Base-by-base conservation (phyloP, 2,329 filamentous ascomycete genomes). In the Colletotrichum destructivum region DNA sequence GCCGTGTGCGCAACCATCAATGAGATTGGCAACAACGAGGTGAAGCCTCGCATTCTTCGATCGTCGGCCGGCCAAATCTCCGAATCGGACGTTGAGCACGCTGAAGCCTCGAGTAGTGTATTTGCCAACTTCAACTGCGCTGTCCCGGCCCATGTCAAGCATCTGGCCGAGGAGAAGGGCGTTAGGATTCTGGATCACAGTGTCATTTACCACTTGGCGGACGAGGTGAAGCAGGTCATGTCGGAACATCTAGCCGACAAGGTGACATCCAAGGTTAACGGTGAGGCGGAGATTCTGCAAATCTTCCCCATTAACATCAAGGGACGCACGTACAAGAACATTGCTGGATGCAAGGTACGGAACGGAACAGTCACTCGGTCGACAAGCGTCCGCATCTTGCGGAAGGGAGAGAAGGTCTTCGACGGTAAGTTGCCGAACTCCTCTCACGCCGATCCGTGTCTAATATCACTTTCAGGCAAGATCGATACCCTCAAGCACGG, bases 81-180 rank as follows among this genome's bases (percentile, higher is more conserved):
- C 44, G 94, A 98, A 82, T 97, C 91, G 74, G 96, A 99, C 80
- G 87, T 99, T 66, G 94, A 98, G 78, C 93, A 96, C 79, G 96
- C 96, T 0, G 90, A 93, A 0, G 90, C 90, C 21, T 93, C 96
- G 2, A 87, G 89, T 38, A 94, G 93, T 46, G 85, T 92, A 76
- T 90, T 98, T 74, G 87, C 98, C 81, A 94, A 93, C 76, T 99
- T 99, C 88, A 98, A 98, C 82, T 90, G 89, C 60, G 76, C 88
- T 0, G 84, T 95, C 9, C 90, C 93, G 1, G 87, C 88, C 9
- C 86, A 91, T 63, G 92, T 98, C 75, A 86, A 88, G 72, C 88
- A 89, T 15, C 83, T 92, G 75, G 96, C 96, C 2, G 90, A 93
- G 72, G 84, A 88, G 11, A 87, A 90, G 59, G 91, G 91, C 23